Percentiles rank a stretch among this genome's conserved stretches.
phyloP scores from a whole-genome alignment of 2,329 filamentous ascomycete species.

The Sclerotinia trifoliorum region DNA sequence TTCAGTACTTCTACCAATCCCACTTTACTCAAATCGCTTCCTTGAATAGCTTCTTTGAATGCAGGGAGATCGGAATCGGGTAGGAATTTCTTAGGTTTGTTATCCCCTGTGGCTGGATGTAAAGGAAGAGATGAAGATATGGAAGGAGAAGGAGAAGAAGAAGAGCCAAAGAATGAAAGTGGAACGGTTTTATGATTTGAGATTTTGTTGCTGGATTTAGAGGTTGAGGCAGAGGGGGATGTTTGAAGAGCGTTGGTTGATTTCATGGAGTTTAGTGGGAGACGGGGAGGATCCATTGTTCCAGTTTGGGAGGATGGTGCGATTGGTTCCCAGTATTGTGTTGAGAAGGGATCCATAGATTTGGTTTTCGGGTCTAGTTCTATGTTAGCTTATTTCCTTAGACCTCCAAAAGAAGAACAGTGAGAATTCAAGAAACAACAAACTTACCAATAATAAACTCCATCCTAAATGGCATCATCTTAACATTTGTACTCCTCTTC shows the following conservation, averaged over 20 bases:
- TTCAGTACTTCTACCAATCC: slow-evolving; percentile 75
- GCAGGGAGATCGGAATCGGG: slow-evolving; percentile 33
- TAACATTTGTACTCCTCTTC: slow-evolving; percentile 48
- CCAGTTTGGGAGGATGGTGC: slow-evolving; percentile 10
- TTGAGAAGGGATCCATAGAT: slow-evolving; percentile 82
- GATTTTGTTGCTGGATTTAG: slow-evolving; percentile 7
- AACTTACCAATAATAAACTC: slow-evolving; percentile 57
- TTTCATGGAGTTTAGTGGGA: slow-evolving; percentile 39
- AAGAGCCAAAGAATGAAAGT: not conserved
- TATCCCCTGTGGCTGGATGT: not conserved
- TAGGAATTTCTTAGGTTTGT: slow-evolving; percentile 35
- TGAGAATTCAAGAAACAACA: not conserved
- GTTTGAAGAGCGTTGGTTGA: slow-evolving; percentile 27
- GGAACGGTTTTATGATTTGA: not conserved
- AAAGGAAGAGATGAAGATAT: not conserved
- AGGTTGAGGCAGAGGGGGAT: not conserved
- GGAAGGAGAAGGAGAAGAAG: not conserved
- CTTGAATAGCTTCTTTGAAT: slow-evolving; percentile 69
- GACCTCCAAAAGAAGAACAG: not conserved
- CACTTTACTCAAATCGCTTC: slow-evolving; percentile 69
- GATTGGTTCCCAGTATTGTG: slow-evolving; percentile 66
- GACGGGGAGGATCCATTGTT: slow-evolving; percentile 41
- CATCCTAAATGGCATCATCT: slow-evolving; percentile 63
- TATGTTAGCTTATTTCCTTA: slow-evolving; percentile 10
- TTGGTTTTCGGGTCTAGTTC: slow-evolving; percentile 41